phyloP scores from a whole-genome alignment of 306 rosid species.

The Erythrophleum fordii region DNA sequence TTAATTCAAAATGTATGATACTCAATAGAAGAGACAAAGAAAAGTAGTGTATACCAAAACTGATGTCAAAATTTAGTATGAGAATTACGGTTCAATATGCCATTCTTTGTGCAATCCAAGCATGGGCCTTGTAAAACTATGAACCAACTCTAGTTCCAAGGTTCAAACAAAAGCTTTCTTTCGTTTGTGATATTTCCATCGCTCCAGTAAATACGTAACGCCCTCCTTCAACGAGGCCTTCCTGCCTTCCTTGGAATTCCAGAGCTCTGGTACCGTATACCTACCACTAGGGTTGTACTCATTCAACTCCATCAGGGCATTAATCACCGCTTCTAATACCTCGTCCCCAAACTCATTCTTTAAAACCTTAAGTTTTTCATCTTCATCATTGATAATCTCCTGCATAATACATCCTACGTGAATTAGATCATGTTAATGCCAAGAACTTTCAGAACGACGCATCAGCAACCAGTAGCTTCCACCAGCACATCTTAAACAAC shows the following conservation, averaged over 20 bases:
- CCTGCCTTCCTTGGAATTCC: slow-evolving; percentile 68
- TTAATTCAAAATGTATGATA: not conserved
- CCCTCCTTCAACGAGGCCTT: slow-evolving; percentile 73
- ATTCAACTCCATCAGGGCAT: slow-evolving; percentile 69
- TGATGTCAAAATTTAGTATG: not conserved
- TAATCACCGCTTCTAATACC: slow-evolving; percentile 52
- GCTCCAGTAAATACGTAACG: slow-evolving; percentile 42
- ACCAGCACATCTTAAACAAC: not conserved
- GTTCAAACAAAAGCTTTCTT: not conserved
- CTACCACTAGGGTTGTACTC: slow-evolving; percentile 89
- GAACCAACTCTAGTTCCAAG: not conserved
- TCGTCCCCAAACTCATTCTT: slow-evolving; percentile 67
- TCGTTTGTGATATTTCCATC: slow-evolving; percentile 1
- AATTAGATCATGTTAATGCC: not conserved
- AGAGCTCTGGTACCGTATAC: slow-evolving; percentile 59
- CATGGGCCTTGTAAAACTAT: not conserved
- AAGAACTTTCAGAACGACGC: not conserved
- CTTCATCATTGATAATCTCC: slow-evolving; percentile 67
- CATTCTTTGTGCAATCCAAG: not conserved
- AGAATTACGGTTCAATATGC: not conserved
- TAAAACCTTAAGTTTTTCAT: slow-evolving; percentile 60
- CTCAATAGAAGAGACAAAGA: not conserved
- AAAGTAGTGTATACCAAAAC: not conserved
- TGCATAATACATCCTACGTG: slow-evolving; percentile 40
- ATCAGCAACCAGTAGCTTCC: not conserved